Conservation (phyloP, 306 rosid species). For the Corylus avellana region DNA sequence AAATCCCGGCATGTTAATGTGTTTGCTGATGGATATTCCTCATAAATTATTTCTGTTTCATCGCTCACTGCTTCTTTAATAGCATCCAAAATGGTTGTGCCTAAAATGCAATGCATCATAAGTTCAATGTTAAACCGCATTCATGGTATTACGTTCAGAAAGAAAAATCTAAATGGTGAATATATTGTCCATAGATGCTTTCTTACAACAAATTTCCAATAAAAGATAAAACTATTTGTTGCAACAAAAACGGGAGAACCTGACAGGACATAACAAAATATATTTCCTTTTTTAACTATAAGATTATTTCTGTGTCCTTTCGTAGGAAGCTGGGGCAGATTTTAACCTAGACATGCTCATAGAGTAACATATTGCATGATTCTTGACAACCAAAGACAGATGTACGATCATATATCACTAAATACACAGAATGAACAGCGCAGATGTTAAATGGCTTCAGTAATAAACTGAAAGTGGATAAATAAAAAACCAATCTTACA, state of each 20-base stretch:
- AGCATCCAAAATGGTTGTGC: slow-evolving; percentile 84
- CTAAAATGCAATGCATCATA: slow-evolving; percentile 31
- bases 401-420: neutral
- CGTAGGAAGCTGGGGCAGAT: neutral
- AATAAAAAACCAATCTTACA: neutral
- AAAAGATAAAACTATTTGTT: neutral
- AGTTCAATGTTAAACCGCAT: slow-evolving; percentile 9
- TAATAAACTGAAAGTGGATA: neutral
- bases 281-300: neutral
- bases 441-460: neutral
- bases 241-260: neutral
- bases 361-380: neutral
- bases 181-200: neutral
- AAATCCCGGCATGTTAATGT: slow-evolving; percentile 52
- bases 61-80: slow-evolving; percentile 62
- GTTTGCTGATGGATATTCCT: slow-evolving; percentile 48
- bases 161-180: slow-evolving; percentile 4
- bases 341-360: neutral
- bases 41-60: slow-evolving; percentile 60
- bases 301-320: too few relatives aligned
- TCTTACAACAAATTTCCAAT: neutral
- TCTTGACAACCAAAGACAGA: neutral
- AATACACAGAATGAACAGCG: neutral
- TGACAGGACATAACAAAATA: neutral
- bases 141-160: slow-evolving; percentile 2